These are phyloP conservation scores for Pichia deserticola DNA, from an alignment of 805 yeast genomes.

Conservation along the genomic window DNA sequence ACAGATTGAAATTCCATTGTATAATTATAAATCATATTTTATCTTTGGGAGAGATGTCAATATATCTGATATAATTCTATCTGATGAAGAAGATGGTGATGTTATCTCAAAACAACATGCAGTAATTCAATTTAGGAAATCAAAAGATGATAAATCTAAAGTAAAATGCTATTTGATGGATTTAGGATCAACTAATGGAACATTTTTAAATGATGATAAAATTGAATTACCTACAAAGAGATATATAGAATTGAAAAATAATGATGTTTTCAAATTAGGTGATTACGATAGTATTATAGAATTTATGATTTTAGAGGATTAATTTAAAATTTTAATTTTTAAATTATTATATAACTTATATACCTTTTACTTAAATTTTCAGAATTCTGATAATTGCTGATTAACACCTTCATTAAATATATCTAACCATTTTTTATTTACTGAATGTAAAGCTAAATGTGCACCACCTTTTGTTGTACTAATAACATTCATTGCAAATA, in stretches of 20 bases:
- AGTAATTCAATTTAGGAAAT: constrained; percentile 22
- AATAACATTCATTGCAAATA: constrained; percentile 10
- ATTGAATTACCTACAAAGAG: constrained; percentile 20
- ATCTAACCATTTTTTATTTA: constrained; percentile 5
- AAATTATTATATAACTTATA: not conserved
- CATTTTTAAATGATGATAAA: constrained; percentile 22
- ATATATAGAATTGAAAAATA: constrained; percentile 20
- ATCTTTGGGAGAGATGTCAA: constrained; percentile 20
- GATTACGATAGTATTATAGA: constrained; percentile 19
- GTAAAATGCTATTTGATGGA: constrained; percentile 21
- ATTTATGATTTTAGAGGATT: constrained; percentile 17
- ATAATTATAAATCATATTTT: constrained; percentile 20
- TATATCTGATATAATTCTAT: constrained; percentile 15
- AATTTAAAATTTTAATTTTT: no score
- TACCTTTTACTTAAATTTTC: not conserved
- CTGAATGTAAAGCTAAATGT: constrained; percentile 3
- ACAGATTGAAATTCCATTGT: constrained; percentile 15
- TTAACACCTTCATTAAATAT: constrained; percentile 3
- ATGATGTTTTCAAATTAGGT: constrained; percentile 23
- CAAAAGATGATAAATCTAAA: not conserved
- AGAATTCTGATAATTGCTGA: not conserved
- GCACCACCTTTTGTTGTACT: constrained; percentile 8
- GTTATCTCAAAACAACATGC: constrained; percentile 24
- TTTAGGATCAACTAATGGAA: constrained; percentile 25
- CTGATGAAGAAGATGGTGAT: constrained; percentile 12